Evolutionary conservation across 768 basidiomycete species (phyloP), one percentile per base, ranked within the genome.

Genomic region (Boletus insuetus): DNA sequence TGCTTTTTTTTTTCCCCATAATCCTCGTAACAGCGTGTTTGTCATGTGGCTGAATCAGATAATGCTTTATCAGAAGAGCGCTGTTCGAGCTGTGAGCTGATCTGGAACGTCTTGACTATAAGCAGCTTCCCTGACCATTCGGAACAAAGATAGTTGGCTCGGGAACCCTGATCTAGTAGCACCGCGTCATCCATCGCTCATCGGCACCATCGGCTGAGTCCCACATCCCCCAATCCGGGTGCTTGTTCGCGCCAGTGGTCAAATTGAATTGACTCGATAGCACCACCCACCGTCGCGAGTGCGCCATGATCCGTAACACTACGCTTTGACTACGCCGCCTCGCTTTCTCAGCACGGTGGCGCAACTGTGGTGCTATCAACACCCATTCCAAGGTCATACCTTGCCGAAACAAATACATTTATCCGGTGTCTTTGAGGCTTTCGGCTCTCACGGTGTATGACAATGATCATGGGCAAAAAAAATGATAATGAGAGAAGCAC

Each of bases 31-130:
- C 52, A 49, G 52, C 37, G 45, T 60, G 63, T 63, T 69, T 65
- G 60, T 68, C 61, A 71, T 71, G 60, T 70, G 69, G 70, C 69
- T 58, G 54, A 16, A 49, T 55, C 52, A 54, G 58, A 56, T 14
- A 31, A 58, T 55, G 14, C 59, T 59, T 64, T 72, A 72, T 70
- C 70, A 64, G 65, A 67, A 61, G 44, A 26, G 48, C 40, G 46
- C 56, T 54, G 46, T 46, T 59, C 16, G 53, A 45, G 54, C 48
- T 12, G 43, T 46, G 39, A 16, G 47, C 22, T 55, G 64, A 66
- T 58, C 51, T 61, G 61, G 62, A 31, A 49, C 54, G 24, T 19
- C 22, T 58, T 60, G 61, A 34, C 57, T 55, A 68, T 68, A 68
- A 54, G 47, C 56, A 66, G 64, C 45, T 53, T 58, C 60, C 55